phyloP scores from a whole-genome alignment of 2,329 filamentous ascomycete species.

The Cordyceps tenuipes region DNA sequence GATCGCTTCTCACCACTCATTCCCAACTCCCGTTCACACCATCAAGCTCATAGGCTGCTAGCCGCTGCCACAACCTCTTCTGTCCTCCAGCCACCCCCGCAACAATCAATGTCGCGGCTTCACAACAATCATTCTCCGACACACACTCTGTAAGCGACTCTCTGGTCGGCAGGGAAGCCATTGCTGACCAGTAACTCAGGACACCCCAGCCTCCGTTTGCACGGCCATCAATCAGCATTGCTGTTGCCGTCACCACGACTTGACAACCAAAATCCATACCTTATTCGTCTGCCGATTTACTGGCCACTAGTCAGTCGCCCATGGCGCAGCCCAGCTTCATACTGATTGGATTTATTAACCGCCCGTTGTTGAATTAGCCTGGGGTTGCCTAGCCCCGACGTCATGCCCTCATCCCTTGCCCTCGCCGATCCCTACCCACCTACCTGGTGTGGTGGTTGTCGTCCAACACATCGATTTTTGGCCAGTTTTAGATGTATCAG shows the following conservation, averaged over 20 bases:
- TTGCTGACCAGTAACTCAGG: not conserved
- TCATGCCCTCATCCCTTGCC: not conserved
- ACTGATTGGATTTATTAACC: not conserved
- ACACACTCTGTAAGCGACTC: not conserved
- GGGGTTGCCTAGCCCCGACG: not conserved
- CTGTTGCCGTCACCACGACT: not conserved
- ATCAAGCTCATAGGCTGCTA: not conserved
- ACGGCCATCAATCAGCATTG: not conserved
- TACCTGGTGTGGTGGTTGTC: not conserved
- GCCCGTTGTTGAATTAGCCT: not conserved
- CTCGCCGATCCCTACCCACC: not conserved
- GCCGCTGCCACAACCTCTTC: not conserved
- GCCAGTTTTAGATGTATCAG: not conserved
- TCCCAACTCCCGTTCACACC: not conserved
- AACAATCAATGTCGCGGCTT: not conserved
- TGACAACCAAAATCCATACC: not conserved
- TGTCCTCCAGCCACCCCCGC: not conserved
- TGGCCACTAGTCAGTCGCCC: not conserved
- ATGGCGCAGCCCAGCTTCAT: not conserved
- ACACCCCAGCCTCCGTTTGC: not conserved
- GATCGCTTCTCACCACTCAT: not conserved
- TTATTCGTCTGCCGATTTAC: not conserved
- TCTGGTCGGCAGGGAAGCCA: not conserved
- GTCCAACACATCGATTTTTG: not conserved
- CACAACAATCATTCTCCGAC: not conserved